Base-by-base conservation (phyloP, 1,284 basidiomycete genomes). In the Rhodotorula sp. region DNA sequence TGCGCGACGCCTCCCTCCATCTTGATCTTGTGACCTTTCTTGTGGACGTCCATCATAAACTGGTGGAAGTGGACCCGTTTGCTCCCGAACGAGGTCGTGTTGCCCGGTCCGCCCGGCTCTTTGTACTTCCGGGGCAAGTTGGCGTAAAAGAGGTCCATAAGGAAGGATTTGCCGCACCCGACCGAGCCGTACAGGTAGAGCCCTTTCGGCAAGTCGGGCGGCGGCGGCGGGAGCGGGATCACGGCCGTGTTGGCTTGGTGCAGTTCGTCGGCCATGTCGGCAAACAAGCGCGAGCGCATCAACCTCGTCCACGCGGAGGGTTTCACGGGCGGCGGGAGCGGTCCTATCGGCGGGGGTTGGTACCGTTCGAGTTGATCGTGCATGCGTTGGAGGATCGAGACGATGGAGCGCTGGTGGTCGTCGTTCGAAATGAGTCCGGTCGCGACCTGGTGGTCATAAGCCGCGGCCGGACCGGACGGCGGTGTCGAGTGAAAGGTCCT, bases 21-120 rank as follows among this genome's bases (percentile, higher is more conserved):
- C 82, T 92, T 92, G 57, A 88, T 86, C 3, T 87, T 87, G 77
- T 96, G 94, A 8, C 95, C 83, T 17, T 94, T 88, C 79, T 95
- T 95, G 80, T 98, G 92, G 33, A 97, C 94, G 79, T 99, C 95
- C 74, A 98, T 89, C 96, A 99, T 99, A 84, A 99, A 99, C 0
- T 91, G 90, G 79, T 96, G 93, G 79, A 99, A 99, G 81, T 99
- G 95, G 26, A 97, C 91, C 49, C 95, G 86, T 53, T 66, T 48
- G n/a, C 59, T 59, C 2, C 69, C 69, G 12, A 65, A 71, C 26
- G 59, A 60, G 24, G 58, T 60, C 45, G 37, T 15, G 53, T 54
- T 54, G 53, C 53, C 62, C 26, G 54, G 42, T 37, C 46, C 54
- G 26, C 45, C 64, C 15, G 48, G 8, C 90, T 89, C 79, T 92